These are phyloP conservation scores for Boletus coccyginus DNA, from an alignment of 768 basidiomycete genomes.

Conservation along the genomic window DNA sequence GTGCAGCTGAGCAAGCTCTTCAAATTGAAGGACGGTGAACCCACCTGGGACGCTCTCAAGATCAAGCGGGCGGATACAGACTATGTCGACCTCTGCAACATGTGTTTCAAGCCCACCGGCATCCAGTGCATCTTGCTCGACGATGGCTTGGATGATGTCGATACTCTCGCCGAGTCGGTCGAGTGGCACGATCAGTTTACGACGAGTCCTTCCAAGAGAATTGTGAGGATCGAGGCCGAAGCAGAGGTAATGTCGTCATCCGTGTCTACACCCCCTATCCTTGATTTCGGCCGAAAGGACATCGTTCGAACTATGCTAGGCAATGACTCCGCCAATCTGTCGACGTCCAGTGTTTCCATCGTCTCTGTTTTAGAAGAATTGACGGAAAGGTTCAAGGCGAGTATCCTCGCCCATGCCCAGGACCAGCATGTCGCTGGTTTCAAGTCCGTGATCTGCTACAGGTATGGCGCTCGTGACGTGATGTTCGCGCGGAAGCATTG, in stretches of 20 bases:
- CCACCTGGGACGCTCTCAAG: constrained; percentile 63
- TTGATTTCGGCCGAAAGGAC: constrained; percentile 6
- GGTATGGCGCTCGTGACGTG: constrained; percentile 8
- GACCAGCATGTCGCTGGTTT: constrained; percentile 59
- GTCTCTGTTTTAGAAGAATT: constrained; percentile 28
- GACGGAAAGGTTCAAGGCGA: constrained; percentile 32
- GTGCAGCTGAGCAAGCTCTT: constrained; percentile 53
- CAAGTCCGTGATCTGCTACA: constrained; percentile 77
- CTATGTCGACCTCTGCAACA: constrained; percentile 57
- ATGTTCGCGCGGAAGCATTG: not conserved
- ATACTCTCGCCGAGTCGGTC: constrained; percentile 47
- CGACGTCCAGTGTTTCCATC: constrained; percentile 14
- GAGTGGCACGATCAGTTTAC: constrained; percentile 66
- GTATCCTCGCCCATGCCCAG: constrained; percentile 37
- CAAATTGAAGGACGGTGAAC: constrained; percentile 31
- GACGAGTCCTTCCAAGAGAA: constrained; percentile 48
- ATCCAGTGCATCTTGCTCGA: constrained; percentile 73
- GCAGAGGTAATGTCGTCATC: constrained; percentile 54
- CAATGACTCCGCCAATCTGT: not conserved
- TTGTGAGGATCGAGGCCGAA: constrained; percentile 65
- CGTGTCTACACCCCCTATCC: not conserved
- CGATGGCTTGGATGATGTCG: constrained; percentile 59
- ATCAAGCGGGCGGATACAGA: constrained; percentile 37
- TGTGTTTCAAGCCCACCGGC: constrained; percentile 51
- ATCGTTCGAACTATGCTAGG: constrained; percentile 24